Base-by-base conservation (phyloP, 306 rosid species). In the Malus fusca region DNA sequence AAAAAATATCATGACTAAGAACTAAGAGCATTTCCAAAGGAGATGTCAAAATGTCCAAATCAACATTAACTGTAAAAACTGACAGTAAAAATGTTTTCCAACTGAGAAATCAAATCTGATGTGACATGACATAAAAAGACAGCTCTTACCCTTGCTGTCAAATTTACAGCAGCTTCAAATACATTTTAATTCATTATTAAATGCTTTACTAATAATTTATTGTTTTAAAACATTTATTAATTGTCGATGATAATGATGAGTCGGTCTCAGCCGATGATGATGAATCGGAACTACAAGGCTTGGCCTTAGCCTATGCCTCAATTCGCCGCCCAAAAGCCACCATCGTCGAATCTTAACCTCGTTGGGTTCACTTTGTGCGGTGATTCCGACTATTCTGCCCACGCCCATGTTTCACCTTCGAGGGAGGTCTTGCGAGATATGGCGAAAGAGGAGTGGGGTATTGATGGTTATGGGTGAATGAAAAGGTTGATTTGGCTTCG, bases 391-490 rank as follows among this genome's bases (percentile, higher is more conserved):
- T 0, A 94, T 95, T 74, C 92, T 95, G 14, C 96, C 97, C 1
- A 88, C 91, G n/a, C 92, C 93, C 8, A 74, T 71, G 30, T 79
- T 87, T 89, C 96, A 4, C 93, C 92, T 5, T 84, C 91, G 6
- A 77, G 88, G 51, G 97, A 88, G 96, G 80, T 84, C 5, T 69
- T 87, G 65, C 84, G 87, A 9, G 90, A 84, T 72, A 84, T 80
- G 89, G 96, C 90, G 4, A 89, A 88, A 75, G 90, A 89, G 69
- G 93, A 89, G 86, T 93, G 92, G 93, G 96, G 96, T 4, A 89
- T 91, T 21, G 88, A 93, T 78, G 90, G 90, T 2, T 93, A 93
- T 42, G 97, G 96, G 4, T 87, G 92, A 15, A 93, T 93, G 98
- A 89, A 91, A 22, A 93, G 96, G 11, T 71, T 86, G 77, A 90